Evolutionary conservation across 495 filamentous ascomycete genomes (phyloP), one percentile per base, ranked within the genome.

Genomic region (Cairneyella variabilis): DNA sequence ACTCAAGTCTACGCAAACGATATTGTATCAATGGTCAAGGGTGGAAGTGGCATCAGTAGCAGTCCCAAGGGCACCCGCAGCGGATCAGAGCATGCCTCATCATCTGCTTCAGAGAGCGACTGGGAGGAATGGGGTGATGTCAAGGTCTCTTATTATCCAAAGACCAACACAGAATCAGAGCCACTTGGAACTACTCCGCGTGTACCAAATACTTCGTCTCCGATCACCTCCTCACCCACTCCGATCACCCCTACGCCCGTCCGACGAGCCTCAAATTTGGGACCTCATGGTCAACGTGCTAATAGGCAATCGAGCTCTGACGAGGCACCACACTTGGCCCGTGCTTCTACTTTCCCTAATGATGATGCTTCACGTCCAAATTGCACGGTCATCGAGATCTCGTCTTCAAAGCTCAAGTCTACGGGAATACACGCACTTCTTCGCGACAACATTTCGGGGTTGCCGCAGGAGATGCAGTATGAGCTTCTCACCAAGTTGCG

Each of bases 401-500:
- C 88, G 8, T 75, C 82, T 55, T 76, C 79, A 14, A 77, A 78
- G 23, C 71, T 97, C 34, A 71, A 77, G 34, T 74, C 79, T 8
- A 71, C 75, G 0, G 76, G 81, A 5, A 66, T 84, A 25, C 85
- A 91, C 58, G 79, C 86, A 25, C 72, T 96, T 27, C 65, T 97
- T 30, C 75, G 76, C 3, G 72, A 73, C 3, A 77, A 83, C 28
- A 66, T 90, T 3, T 63, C 76, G 7, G 81, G 88, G 28, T 64
- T 96, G 43, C 89, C 92, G 3, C 72, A 81, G 30, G 80, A 86
- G 37, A 74, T 79, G 0, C 83, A 86, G 55, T 97, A 95, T 66
- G 91, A 96, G 52, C 76, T 95, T 20, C 79, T 97, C n/a, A 83
- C 89, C 55, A 85, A 86, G 18, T 66, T 96, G 20, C 86, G 95